Base-by-base conservation (phyloP, 2,329 filamentous ascomycete species). In the Cladophialophora exuberans region DNA sequence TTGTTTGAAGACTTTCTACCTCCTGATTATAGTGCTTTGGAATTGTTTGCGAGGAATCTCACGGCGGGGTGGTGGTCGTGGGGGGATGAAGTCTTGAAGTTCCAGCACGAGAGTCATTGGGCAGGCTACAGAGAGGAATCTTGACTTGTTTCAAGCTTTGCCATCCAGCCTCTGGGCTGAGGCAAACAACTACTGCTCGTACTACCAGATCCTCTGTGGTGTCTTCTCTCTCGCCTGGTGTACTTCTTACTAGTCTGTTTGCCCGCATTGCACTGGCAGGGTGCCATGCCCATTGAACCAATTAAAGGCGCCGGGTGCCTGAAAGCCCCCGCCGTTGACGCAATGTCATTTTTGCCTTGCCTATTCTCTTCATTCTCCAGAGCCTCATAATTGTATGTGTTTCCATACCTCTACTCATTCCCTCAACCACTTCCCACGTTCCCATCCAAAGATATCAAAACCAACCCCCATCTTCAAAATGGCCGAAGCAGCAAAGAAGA, bases 11-110 rank as follows among this genome's bases (percentile, higher is more conserved):
- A 66, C 10, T 60, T 80, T 6, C 26, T 68, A 22, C 61, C 65
- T 10, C 52, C 60, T 2, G 61, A 70, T 10, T 82, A 83, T 63
- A 68, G 71, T 36, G 82, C 78, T 2, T 64, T 86, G 36, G 84
- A 87, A 65, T 71, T 86, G 0, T 87, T 86, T 70, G 80, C 83
- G 3, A 70, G 84, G 18, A 76, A 82, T 64, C 68, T 84, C 28
- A 83, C 83, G 1, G 73, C 77, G 25, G 83, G 81, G 1, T 86
- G 84, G 84, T 83, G 75, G 72, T 77, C 79, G 18, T 83, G 79
- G 77, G 84, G 84, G 2, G 76, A 86, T 66, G 82, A 87, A 63
- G 83, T 80, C 9, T 66, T 85, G 36, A 84, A 81, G 63, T 85
- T 81, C 64, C 85, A 85, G 43, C 52, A 64, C 47, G 54, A 57